phyloP scores from a whole-genome alignment of 225 moss, liverwort and hornwort species.

The Anthoceros angustus region DNA sequence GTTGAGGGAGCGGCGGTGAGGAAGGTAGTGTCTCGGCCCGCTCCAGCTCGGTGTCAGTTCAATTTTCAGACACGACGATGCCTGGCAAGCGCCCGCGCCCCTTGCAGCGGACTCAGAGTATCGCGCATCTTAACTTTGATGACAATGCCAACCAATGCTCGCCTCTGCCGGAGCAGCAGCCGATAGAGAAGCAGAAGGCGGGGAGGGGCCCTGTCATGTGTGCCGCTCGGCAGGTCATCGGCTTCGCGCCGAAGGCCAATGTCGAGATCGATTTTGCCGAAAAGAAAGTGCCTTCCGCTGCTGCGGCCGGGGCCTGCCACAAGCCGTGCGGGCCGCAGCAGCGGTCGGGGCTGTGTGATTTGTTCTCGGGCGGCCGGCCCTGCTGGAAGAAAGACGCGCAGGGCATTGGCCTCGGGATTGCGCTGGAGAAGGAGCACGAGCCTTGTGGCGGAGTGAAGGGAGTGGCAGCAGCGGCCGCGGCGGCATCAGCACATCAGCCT shows the following conservation, averaged over 20 bases:
- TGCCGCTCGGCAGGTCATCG: constrained; percentile 64
- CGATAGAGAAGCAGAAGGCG: neutral
- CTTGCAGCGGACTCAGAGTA: neutral
- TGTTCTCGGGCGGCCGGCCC: constrained; percentile 35
- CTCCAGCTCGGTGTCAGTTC: too few species aligned
- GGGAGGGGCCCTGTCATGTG: neutral
- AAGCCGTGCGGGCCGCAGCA: constrained; percentile 44
- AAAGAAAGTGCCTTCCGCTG: constrained; percentile 14
- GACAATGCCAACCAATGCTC: neutral
- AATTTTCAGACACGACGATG: neutral
- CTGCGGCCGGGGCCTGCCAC: constrained; percentile 11
- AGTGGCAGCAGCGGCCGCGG: constrained; percentile 4
- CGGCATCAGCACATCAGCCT: constrained; percentile 23
- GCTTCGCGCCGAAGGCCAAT: constrained; percentile 65
- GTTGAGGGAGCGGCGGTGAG: too few species aligned
- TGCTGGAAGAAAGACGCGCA: constrained; percentile 32
- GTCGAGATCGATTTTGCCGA: constrained; percentile 11
- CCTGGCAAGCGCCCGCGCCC: neutral
- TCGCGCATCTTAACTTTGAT: neutral
- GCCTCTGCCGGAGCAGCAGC: neutral
- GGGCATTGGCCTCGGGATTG: constrained; percentile 80
- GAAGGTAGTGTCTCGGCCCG: too few species aligned
- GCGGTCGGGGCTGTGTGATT: constrained; percentile 55
- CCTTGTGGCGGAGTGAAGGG: constrained; percentile 18
- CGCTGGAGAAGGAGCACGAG: constrained; percentile 11